These are phyloP conservation scores for Capsicum pubescens DNA, from an alignment of 257 asterid species.

Conservation along the genomic window DNA sequence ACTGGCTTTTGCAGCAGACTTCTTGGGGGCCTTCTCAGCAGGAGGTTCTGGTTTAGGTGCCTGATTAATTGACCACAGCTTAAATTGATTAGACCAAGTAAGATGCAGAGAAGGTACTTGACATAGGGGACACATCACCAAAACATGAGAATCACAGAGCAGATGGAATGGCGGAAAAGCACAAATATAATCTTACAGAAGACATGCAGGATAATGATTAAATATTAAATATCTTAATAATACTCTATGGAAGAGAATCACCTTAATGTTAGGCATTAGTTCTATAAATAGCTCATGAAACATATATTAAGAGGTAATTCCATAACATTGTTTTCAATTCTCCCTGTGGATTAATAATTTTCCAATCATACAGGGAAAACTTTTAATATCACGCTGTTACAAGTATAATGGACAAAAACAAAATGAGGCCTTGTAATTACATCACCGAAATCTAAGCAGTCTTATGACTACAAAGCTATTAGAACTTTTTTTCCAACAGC, in stretches of 20 bases:
- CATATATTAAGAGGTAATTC: not conserved
- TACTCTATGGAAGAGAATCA: not conserved
- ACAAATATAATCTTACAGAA: not conserved
- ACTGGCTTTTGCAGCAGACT: constrained; percentile 55
- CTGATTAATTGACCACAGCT: constrained; percentile 44
- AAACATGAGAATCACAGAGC: constrained; percentile 10
- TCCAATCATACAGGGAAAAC: constrained; percentile 5
- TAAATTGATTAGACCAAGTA: constrained; percentile 15
- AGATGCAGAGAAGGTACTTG: not conserved
- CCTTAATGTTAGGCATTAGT: not conserved
- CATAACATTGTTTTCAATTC: not conserved
- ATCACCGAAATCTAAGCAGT: not conserved
- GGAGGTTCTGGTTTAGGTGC: constrained; percentile 65
- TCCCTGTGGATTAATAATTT: not conserved
- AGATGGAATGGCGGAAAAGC: not conserved
- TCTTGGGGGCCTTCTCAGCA: constrained; percentile 69
- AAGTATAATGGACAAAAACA: not conserved
- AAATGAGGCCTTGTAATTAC: not conserved
- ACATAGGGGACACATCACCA: constrained; percentile 2
- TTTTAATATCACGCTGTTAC: not conserved
- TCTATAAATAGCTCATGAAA: constrained; percentile 12
- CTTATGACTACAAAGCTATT: not conserved
- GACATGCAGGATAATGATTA: not conserved
- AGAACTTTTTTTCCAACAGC: not conserved
- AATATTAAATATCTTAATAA: constrained; percentile 13